A percentile compares a stretch with the other conserved stretches of the same genome.
These are phyloP conservation scores for Cladosporium halotolerans DNA, from an alignment of 2,329 filamentous ascomycete species.

Conservation along the genomic window DNA sequence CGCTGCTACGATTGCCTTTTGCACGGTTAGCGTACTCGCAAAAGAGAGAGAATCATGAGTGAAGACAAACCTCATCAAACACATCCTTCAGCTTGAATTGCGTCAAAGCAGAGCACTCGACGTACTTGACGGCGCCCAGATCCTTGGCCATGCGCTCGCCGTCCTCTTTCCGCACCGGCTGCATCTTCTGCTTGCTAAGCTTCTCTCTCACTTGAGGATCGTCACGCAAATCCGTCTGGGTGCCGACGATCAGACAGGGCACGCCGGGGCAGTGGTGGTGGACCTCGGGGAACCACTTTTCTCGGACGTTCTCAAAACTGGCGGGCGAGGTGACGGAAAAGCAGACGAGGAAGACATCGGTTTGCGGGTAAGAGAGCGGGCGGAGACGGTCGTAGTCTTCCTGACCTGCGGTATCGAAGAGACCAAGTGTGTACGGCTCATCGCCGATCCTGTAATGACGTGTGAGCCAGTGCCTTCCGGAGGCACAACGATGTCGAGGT, in stretches of 20 bases:
- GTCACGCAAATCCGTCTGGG: constrained; percentile 91
- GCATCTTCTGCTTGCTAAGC: constrained; percentile 92
- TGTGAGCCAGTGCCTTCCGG: not conserved
- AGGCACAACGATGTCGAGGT: not conserved
- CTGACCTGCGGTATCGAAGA: constrained; percentile 98
- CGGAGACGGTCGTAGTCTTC: constrained; percentile 98
- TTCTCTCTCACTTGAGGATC: constrained; percentile 84
- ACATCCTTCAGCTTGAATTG: constrained; percentile 99
- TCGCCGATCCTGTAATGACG: constrained; percentile 62
- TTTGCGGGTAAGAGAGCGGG: constrained; percentile 95
- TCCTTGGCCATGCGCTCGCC: constrained; percentile 96
- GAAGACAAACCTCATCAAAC: constrained; percentile 79
- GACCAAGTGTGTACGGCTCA: constrained; percentile 92
- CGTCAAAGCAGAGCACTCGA: constrained; percentile 95
- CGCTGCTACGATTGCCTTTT: constrained; percentile 87
- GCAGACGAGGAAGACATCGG: constrained; percentile 97
- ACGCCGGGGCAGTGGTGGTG: constrained; percentile 98
- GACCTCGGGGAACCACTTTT: constrained; percentile 98
- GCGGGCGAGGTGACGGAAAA: constrained; percentile 97
- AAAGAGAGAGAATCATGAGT: not conserved
- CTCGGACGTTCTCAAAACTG: constrained; percentile 97
- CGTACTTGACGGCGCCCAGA: constrained; percentile 95
- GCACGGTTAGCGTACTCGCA: constrained; percentile 17
- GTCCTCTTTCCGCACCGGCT: constrained; percentile 83
- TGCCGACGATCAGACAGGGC: constrained; percentile 94